Percentiles rank a stretch among this genome's conserved stretches.
Evolutionary conservation across 345 rosid species (phyloP).

Genomic region (Melaleuca alternifolia): DNA sequence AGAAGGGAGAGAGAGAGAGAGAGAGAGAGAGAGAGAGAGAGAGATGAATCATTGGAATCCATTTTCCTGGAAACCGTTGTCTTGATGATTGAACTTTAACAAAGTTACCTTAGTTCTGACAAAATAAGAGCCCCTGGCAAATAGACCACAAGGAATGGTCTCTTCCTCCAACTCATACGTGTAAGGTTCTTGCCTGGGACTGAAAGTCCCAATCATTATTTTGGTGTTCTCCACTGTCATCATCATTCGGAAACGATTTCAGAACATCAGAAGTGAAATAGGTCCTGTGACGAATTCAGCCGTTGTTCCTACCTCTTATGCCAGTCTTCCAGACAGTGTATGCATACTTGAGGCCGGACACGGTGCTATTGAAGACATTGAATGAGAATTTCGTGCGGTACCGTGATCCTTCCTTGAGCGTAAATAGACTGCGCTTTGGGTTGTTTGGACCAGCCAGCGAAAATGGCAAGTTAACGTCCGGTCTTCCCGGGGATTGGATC

Average conservation of each 20-base stretch:
- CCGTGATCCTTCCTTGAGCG: constrained; percentile 17
- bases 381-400: constrained; percentile 16
- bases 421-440: constrained; percentile 15
- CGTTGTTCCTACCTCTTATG: constrained; percentile 9
- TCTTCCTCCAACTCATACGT: constrained; percentile 14
- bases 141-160: constrained; percentile 23
- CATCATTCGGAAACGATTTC: background rate
- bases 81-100: background rate
- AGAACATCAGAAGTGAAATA: background rate
- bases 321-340: constrained; percentile 29
- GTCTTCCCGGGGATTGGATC: constrained; percentile 13
- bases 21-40: background rate
- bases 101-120: constrained; percentile 18
- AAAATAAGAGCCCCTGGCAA: constrained; percentile 23
- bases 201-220: constrained; percentile 17
- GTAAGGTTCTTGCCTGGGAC: constrained; percentile 18
- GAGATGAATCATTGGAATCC: background rate
- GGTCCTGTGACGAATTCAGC: background rate
- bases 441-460: background rate
- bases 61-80: background rate
- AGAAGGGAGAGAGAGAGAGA: background rate
- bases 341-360: constrained; percentile 18
- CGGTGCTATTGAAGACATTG: constrained; percentile 10
- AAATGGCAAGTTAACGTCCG: constrained; percentile 14
- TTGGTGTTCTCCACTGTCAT: constrained; percentile 17